phyloP scores from a whole-genome alignment of 176 grass and related monocot species.

The Musa acuminata region DNA sequence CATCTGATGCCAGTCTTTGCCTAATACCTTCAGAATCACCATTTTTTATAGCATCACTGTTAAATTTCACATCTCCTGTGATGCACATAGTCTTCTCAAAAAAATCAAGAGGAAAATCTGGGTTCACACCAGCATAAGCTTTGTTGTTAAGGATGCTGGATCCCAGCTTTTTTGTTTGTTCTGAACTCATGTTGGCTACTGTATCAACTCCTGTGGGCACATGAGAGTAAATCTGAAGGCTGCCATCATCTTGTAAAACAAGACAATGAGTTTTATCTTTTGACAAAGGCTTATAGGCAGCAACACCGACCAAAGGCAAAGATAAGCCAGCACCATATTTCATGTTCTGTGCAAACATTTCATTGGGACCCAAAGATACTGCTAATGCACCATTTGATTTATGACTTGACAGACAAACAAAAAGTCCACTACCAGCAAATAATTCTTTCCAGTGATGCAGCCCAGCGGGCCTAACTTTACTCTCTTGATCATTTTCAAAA shows the following conservation, averaged over 20 bases:
- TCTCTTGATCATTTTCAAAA: slow-evolving; percentile 68
- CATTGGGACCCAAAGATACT: slow-evolving; percentile 52
- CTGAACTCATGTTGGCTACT: slow-evolving; percentile 34
- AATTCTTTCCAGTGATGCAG: slow-evolving; percentile 90
- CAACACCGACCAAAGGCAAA: slow-evolving; percentile 73
- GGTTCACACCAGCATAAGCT: slow-evolving; percentile 57
- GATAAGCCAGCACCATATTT: slow-evolving; percentile 48
- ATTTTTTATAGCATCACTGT: slow-evolving; percentile 65
- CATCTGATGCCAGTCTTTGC: slow-evolving; percentile 74
- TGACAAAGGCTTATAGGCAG: slow-evolving; percentile 91
- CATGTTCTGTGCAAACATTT: slow-evolving; percentile 77
- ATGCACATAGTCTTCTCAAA: slow-evolving; percentile 88
- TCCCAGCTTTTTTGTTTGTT: slow-evolving; percentile 86
- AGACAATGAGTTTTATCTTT: slow-evolving; percentile 95
- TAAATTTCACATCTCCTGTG: slow-evolving; percentile 72
- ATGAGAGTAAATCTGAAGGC: slow-evolving; percentile 87
- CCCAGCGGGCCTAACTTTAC: slow-evolving; percentile 57
- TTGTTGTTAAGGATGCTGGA: slow-evolving; percentile 64
- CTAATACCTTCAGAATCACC: slow-evolving; percentile 87
- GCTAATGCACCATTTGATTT: slow-evolving; percentile 65
- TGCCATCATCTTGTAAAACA: slow-evolving; percentile 96
- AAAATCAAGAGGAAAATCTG: slow-evolving; percentile 90
- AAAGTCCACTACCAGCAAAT: slow-evolving; percentile 69
- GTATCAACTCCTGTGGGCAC: slow-evolving; percentile 48
- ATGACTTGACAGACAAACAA: slow-evolving; percentile 66